phyloP scores from a whole-genome alignment of 495 filamentous ascomycete genomes.

The Pyrenopolyporus hunteri region DNA sequence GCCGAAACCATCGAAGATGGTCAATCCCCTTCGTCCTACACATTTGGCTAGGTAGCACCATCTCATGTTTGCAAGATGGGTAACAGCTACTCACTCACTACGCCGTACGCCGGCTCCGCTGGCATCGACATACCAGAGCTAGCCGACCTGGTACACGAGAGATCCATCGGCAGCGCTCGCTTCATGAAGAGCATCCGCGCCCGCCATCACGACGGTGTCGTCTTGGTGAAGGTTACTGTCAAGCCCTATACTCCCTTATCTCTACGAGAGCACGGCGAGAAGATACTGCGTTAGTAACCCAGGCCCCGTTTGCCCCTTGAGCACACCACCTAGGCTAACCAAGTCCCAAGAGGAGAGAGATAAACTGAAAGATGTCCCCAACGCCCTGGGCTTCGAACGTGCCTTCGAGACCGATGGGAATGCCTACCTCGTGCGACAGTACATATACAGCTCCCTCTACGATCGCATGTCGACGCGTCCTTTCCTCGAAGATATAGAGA shows the following conservation, averaged over 20 bases:
- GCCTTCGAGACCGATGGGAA: conserved; percentile 87
- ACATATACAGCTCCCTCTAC: conserved; percentile 94
- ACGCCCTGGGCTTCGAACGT: conserved; percentile 88
- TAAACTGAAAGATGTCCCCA: conserved; percentile 80
- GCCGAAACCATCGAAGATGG: conserved; percentile 27
- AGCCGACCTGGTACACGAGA: conserved; percentile 87
- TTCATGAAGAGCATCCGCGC: conserved; percentile 98
- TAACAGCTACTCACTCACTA: conserved; percentile 92
- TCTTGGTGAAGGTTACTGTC: conserved; percentile 91
- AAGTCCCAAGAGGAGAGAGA: conserved; percentile 73
- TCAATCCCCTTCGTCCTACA: conserved; percentile 13
- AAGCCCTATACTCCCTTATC: conserved; percentile 81
- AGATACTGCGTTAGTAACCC: conserved; percentile 70
- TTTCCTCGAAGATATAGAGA: conserved; percentile 96
- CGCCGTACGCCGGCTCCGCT: conserved; percentile 86
- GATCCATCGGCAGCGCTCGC: conserved; percentile 87
- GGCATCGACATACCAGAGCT: conserved; percentile 95
- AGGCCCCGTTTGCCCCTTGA: neutral
- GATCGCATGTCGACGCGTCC: conserved; percentile 97
- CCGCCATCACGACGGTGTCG: conserved; percentile 83
- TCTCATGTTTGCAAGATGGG: conserved; percentile 69
- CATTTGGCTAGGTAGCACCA: conserved; percentile 41
- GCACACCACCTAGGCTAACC: conserved; percentile 20
- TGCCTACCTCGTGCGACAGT: conserved; percentile 95
- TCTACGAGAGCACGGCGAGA: conserved; percentile 75